Percentiles rank a stretch among this genome's conserved stretches.
These are phyloP conservation scores for Elsinoe australis DNA, from an alignment of 2,329 filamentous ascomycete genomes.

Conservation along the genomic window DNA sequence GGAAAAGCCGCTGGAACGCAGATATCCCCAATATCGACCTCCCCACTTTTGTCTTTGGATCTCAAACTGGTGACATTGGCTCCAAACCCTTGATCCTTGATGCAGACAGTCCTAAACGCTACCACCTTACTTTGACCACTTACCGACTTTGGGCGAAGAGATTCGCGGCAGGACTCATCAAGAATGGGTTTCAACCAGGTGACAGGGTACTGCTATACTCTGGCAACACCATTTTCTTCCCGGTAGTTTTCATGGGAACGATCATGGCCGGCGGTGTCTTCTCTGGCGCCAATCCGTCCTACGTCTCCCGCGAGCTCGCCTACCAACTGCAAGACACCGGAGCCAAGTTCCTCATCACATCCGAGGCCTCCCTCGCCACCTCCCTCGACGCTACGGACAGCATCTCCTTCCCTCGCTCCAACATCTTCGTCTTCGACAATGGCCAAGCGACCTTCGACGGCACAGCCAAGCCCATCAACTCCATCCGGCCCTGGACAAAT, in stretches of 20 bases:
- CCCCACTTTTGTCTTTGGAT: slow-evolving; percentile 41
- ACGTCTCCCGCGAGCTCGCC: slow-evolving; percentile 62
- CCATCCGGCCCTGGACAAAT: slow-evolving; percentile 56
- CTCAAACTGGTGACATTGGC: slow-evolving; percentile 17
- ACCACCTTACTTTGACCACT: slow-evolving; percentile 55
- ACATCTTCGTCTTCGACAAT: slow-evolving; percentile 61
- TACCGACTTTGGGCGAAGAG: slow-evolving; percentile 66
- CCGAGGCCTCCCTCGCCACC: slow-evolving; percentile 51
- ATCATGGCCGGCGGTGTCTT: slow-evolving; percentile 74
- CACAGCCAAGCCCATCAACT: slow-evolving; percentile 26
- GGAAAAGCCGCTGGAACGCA: slow-evolving; percentile 44
- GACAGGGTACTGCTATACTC: slow-evolving; percentile 69
- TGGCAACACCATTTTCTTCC: slow-evolving; percentile 66
- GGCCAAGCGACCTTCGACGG: slow-evolving; percentile 39
- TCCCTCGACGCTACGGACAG: slow-evolving; percentile 58
- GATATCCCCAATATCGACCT: slow-evolving; percentile 41
- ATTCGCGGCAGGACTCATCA: slow-evolving; percentile 57
- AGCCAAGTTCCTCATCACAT: slow-evolving; percentile 59
- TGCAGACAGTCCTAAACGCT: slow-evolving; percentile 57
- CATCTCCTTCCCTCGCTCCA: slow-evolving; percentile 47
- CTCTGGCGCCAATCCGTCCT: slow-evolving; percentile 65
- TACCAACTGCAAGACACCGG: slow-evolving; percentile 68
- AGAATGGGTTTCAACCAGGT: slow-evolving; percentile 56
- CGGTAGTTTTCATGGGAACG: slow-evolving; percentile 61
- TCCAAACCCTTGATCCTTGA: slow-evolving; percentile 52